A percentile compares a stretch with the other conserved stretches of the same genome.
Evolutionary conservation across 2,329 filamentous ascomycete species (phyloP).

Genomic region (Paecilomyces fulvus): DNA sequence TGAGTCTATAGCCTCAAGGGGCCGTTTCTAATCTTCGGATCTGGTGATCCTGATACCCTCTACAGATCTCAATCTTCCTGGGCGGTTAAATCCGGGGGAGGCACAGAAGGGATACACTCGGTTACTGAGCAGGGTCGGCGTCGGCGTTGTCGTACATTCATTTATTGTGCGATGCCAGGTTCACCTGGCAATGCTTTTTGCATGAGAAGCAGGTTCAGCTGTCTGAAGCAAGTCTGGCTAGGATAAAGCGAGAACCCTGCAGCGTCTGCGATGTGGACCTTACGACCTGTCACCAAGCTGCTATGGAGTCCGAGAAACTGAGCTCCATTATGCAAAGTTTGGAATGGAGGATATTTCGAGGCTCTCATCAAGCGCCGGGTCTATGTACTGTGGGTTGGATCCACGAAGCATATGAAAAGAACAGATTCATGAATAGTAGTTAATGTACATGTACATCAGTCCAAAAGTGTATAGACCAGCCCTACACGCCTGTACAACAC

Average conservation of each 20-base stretch:
- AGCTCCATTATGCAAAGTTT: slow-evolving; percentile 51
- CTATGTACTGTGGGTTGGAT: background rate
- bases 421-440: background rate
- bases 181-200: slow-evolving; percentile 2
- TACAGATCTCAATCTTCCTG: slow-evolving; percentile 29
- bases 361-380: no score
- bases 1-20: slow-evolving; percentile 38
- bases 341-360: no score
- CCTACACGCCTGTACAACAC: background rate
- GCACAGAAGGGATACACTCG: background rate
- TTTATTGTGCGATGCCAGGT: background rate
- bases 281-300: slow-evolving; percentile 70
- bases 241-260: slow-evolving; percentile 80
- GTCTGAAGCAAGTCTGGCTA: slow-evolving; percentile 83
- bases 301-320: slow-evolving; percentile 71
- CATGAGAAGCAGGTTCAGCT: slow-evolving; percentile 91
- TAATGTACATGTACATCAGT: background rate
- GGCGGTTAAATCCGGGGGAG: slow-evolving; percentile 17
- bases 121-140: background rate
- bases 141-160: slow-evolving; percentile 1
- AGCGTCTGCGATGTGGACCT: slow-evolving; percentile 72
- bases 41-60: slow-evolving; percentile 4
- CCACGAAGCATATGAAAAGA: background rate
- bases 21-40: slow-evolving; percentile 12
- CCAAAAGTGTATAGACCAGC: background rate